phyloP scores from a whole-genome alignment of 495 filamentous ascomycete species.

The Xylaria intraflava region DNA sequence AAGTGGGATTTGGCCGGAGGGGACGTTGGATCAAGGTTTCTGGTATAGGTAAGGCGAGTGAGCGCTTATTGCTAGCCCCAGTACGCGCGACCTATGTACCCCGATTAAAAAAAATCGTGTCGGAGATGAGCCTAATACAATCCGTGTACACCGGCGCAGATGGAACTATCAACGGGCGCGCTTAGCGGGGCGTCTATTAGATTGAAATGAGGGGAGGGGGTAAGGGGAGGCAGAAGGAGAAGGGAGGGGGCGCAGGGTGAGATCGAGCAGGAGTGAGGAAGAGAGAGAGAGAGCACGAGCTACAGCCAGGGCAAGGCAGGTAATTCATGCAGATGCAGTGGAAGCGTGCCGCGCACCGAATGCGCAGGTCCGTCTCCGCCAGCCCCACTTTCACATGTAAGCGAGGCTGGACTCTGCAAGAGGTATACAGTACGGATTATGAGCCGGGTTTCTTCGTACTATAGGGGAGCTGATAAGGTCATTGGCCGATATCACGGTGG shows the following conservation, averaged over 20 bases:
- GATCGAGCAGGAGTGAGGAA: neutral
- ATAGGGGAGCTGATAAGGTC: no score
- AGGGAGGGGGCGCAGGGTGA: neutral
- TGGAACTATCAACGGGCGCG: neutral
- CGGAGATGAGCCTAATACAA: no score
- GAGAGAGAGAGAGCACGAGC: neutral
- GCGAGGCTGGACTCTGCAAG: slow-evolving; percentile 10
- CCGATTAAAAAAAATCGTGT: no score
- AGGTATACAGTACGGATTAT: neutral
- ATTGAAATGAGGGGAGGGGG: neutral
- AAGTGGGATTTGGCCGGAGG: neutral
- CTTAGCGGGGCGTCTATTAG: neutral
- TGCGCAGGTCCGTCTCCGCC: neutral
- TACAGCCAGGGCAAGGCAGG: no score
- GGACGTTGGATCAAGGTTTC: neutral
- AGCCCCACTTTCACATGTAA: slow-evolving; percentile 26
- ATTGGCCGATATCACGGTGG: no score
- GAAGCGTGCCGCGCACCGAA: neutral
- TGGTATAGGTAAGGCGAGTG: neutral
- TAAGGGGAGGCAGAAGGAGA: neutral
- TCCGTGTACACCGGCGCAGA: neutral
- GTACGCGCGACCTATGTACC: no score
- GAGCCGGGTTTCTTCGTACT: no score
- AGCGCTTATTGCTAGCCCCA: no score
- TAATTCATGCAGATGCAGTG: slow-evolving; percentile 3